Conservation (phyloP, 23 red algal genomes). For the Gracilariopsis chorda region DNA sequence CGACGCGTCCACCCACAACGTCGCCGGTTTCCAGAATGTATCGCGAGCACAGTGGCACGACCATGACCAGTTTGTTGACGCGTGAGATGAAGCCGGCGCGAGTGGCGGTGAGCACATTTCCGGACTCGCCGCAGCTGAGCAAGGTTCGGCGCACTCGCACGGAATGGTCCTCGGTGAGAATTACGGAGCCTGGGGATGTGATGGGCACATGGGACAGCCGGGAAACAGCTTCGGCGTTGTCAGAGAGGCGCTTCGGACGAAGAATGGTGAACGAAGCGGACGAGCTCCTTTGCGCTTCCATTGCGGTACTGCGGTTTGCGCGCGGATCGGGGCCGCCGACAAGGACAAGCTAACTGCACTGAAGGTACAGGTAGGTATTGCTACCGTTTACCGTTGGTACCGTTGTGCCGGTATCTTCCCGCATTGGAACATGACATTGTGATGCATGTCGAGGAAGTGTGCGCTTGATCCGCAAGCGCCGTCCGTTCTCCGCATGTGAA, state of each 20-base stretch:
- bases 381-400: no score
- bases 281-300: no score
- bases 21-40: conserved; percentile 95
- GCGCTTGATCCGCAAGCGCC: no score
- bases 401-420: no score
- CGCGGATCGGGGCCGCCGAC: no score
- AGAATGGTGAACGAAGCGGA: neutral
- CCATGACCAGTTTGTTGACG: conserved; percentile 95
- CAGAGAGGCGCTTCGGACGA: conserved; percentile 2
- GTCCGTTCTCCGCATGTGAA: no score
- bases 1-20: conserved; percentile 91
- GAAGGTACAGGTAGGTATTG: no score
- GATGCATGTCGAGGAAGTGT: no score
- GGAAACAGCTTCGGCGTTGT: neutral
- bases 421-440: no score
- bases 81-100: conserved; percentile 79
- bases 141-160: conserved; percentile 50
- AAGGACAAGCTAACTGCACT: no score
- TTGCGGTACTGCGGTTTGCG: no score
- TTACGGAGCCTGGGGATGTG: conserved; percentile 33
- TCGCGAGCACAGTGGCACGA: conserved; percentile 71
- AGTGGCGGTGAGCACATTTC: conserved; percentile 74
- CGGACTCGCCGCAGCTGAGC: conserved; percentile 9
- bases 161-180: conserved; percentile 48
- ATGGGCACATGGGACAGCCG: conserved; percentile 64